phyloP scores from a whole-genome alignment of 2,329 filamentous ascomycete species.

The Cercospora sp. region DNA sequence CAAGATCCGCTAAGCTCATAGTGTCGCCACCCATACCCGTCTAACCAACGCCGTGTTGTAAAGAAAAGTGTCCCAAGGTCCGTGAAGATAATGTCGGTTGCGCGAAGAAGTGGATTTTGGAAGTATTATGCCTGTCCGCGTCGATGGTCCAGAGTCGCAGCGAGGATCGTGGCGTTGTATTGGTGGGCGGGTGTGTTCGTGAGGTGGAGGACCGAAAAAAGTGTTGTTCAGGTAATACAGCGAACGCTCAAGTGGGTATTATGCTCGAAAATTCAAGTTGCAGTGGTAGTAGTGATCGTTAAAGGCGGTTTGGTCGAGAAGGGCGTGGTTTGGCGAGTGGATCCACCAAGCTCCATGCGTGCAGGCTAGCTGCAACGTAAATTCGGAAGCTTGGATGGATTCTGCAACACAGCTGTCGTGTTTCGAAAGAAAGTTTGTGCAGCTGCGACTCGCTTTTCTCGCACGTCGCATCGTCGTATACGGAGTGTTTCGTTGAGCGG shows the following conservation, averaged over 20 bases:
- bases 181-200: constrained; percentile 1
- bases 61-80: constrained; percentile 14
- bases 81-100: constrained; percentile 14
- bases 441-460: constrained; percentile 5
- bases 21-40: constrained; percentile 24
- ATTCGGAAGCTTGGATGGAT: constrained; percentile 14
- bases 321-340: constrained; percentile 9
- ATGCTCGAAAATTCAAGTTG: constrained; percentile 22
- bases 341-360: constrained; percentile 8
- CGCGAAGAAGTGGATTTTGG: not conserved
- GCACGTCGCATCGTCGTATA: constrained; percentile 6
- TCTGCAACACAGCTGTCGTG: not conserved
- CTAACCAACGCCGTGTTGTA: constrained; percentile 24
- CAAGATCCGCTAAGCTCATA: constrained; percentile 18
- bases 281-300: constrained; percentile 10
- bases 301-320: constrained; percentile 7
- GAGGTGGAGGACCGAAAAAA: constrained; percentile 15
- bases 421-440: constrained; percentile 14
- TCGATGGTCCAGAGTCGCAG: constrained; percentile 2
- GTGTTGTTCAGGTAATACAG: constrained; percentile 18
- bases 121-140: constrained; percentile 10
- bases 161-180: constrained; percentile 3
- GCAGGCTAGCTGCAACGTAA: constrained; percentile 18
- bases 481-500: constrained; percentile 5
- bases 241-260: constrained; percentile 28